Evolutionary conservation across 768 basidiomycete species (phyloP).

Genomic region (Trametes cinnabarina): DNA sequence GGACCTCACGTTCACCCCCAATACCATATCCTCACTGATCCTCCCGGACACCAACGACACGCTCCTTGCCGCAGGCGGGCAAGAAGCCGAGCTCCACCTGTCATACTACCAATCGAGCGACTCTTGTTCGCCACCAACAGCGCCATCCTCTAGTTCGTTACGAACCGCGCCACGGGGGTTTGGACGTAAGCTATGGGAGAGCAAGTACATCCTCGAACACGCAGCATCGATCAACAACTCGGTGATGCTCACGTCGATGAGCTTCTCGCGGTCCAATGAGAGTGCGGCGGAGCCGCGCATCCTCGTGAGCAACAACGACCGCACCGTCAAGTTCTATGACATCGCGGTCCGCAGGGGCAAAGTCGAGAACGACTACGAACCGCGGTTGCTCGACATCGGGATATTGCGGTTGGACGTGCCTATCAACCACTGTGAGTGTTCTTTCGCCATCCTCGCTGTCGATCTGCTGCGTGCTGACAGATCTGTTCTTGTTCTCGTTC

Average conservation of each 20-base stretch:
- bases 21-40: slow-evolving; percentile 57
- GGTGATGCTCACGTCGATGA: slow-evolving; percentile 62
- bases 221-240: slow-evolving; percentile 80
- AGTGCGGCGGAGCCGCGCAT: slow-evolving; percentile 74
- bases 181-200: slow-evolving; percentile 47
- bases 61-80: slow-evolving; percentile 75
- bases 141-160: slow-evolving; percentile 2
- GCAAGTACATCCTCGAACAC: slow-evolving; percentile 44
- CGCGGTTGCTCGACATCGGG: slow-evolving; percentile 41
- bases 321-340: slow-evolving; percentile 77
- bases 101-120: slow-evolving; percentile 42
- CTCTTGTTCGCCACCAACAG: background rate
- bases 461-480: slow-evolving; percentile 16
- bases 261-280: slow-evolving; percentile 56
- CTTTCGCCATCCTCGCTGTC: background rate
- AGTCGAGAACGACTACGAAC: slow-evolving; percentile 22
- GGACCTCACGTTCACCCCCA: slow-evolving; percentile 57
- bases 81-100: slow-evolving; percentile 68
- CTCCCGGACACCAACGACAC: slow-evolving; percentile 51
- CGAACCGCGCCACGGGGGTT: slow-evolving; percentile 15
- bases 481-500: background rate
- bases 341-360: slow-evolving; percentile 50
- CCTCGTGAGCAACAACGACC: slow-evolving; percentile 85
- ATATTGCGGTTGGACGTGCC: slow-evolving; percentile 60
- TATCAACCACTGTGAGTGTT: slow-evolving; percentile 73